Conservation (phyloP, 805 yeast genomes). For the Candida fluviatilis region DNA sequence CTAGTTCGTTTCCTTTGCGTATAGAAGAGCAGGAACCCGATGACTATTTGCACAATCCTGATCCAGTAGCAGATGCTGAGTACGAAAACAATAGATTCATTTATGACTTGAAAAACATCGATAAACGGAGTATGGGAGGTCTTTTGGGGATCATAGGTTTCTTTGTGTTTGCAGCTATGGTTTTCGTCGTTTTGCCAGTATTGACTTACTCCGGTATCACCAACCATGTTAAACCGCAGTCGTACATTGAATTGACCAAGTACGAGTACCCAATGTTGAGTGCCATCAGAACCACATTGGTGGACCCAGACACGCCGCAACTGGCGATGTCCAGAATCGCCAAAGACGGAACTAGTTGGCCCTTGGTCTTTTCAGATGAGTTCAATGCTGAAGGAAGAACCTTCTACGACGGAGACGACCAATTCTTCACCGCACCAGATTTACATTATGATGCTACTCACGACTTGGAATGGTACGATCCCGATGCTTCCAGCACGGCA, state of each 20-base stretch:
- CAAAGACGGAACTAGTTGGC: conserved; percentile 31
- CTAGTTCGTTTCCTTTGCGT: conserved; percentile 82
- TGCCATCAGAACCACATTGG: conserved; percentile 31
- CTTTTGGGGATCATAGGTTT: conserved; percentile 55
- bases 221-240: conserved; percentile 12
- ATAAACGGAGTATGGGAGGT: conserved; percentile 58
- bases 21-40: conserved; percentile 93
- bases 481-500: conserved; percentile 37
- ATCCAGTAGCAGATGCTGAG: conserved; percentile 86
- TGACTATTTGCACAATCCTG: conserved; percentile 94
- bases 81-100: conserved; percentile 67
- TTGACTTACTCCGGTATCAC: conserved; percentile 76
- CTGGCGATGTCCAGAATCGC: conserved; percentile 20
- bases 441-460: conserved; percentile 39
- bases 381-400: conserved; percentile 42
- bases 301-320: conserved; percentile 40
- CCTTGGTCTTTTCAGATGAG: conserved; percentile 37
- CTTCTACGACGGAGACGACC: conserved; percentile 42
- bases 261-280: conserved; percentile 33
- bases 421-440: conserved; percentile 39
- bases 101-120: conserved; percentile 64
- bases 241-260: conserved; percentile 45
- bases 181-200: conserved; percentile 80
- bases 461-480: conserved; percentile 43
- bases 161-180: conserved; percentile 51